Evolutionary conservation across 1,284 basidiomycete species (phyloP).

Genomic region (Trichosporon coremiiforme): DNA sequence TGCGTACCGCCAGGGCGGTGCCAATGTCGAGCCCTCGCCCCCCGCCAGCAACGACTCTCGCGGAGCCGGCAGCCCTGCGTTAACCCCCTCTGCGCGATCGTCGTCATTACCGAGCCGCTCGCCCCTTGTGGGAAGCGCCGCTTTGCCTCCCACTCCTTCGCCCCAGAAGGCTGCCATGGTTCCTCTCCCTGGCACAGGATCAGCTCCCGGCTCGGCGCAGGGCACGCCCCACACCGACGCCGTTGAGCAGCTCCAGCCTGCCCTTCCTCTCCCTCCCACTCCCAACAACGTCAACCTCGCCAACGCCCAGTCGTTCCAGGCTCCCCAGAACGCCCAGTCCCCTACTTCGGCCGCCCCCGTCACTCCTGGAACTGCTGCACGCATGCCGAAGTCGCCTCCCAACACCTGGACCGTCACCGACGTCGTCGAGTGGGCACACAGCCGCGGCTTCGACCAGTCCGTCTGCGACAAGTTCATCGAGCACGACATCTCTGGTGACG

Average conservation of each 20-base stretch:
- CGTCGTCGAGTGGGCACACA: conserved; percentile 84
- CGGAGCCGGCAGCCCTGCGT: conserved; percentile 6
- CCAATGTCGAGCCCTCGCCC: not conserved
- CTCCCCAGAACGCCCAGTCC: conserved; percentile 19
- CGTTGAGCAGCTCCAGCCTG: conserved; percentile 16
- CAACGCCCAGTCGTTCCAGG: not conserved
- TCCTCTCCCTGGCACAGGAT: not conserved
- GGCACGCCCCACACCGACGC: conserved; percentile 9
- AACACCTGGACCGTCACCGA: conserved; percentile 82
- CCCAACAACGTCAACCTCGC: not conserved
- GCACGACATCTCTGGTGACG: conserved; percentile 97
- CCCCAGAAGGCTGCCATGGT: conserved; percentile 10
- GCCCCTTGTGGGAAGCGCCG: not conserved
- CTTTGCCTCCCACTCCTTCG: conserved; percentile 8
- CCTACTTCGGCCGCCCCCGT: conserved; percentile 15
- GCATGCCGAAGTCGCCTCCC: conserved; percentile 56
- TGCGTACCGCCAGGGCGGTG: conserved; percentile 5
- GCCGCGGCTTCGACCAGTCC: conserved; percentile 79
- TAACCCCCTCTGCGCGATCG: conserved; percentile 10
- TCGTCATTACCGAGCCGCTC: conserved; percentile 12
- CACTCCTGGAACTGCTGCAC: conserved; percentile 20
- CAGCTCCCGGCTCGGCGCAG: conserved; percentile 3
- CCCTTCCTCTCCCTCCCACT: not conserved
- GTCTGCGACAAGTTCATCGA: conserved; percentile 79
- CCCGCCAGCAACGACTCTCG: conserved; percentile 17